These are phyloP conservation scores for Pyrus communis DNA, from an alignment of 306 rosid genomes.

Conservation along the genomic window DNA sequence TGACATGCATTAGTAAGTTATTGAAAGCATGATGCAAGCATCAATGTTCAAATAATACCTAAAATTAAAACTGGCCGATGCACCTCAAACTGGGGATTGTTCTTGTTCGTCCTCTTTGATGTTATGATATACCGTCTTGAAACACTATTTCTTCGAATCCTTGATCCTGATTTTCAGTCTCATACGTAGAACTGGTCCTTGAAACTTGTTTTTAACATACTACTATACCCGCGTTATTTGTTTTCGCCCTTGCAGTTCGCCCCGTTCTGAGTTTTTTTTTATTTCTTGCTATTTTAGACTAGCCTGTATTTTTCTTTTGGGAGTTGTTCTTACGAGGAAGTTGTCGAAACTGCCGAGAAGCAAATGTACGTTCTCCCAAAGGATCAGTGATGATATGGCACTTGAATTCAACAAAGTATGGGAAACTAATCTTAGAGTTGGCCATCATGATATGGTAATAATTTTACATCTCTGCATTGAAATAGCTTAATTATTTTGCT, in stretches of 20 bases:
- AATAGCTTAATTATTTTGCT: neutral
- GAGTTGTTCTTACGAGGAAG: constrained; percentile 58
- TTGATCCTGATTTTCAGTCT: too few species aligned
- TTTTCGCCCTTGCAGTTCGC: too few species aligned
- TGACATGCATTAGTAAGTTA: neutral
- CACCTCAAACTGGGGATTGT: neutral
- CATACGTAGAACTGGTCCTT: too few species aligned
- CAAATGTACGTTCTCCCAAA: constrained; percentile 58
- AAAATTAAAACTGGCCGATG: neutral
- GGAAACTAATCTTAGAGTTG: constrained; percentile 56
- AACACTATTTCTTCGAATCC: neutral
- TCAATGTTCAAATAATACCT: neutral
- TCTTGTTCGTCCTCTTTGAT: neutral
- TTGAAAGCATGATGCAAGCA: neutral
- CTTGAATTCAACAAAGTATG: constrained; percentile 56
- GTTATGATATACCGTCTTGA: neutral
- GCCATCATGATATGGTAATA: constrained; percentile 68
- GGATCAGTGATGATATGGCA: constrained; percentile 38
- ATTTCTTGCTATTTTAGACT: neutral
- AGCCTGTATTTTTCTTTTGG: constrained; percentile 23
- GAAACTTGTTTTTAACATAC: too few species aligned
- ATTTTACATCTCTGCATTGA: neutral
- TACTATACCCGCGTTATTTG: too few species aligned
- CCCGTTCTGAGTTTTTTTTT: too few species aligned
- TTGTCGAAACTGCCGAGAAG: constrained; percentile 50